These are phyloP conservation scores for Hibiscus mutabilis DNA, from an alignment of 345 rosid genomes.

Conservation along the genomic window DNA sequence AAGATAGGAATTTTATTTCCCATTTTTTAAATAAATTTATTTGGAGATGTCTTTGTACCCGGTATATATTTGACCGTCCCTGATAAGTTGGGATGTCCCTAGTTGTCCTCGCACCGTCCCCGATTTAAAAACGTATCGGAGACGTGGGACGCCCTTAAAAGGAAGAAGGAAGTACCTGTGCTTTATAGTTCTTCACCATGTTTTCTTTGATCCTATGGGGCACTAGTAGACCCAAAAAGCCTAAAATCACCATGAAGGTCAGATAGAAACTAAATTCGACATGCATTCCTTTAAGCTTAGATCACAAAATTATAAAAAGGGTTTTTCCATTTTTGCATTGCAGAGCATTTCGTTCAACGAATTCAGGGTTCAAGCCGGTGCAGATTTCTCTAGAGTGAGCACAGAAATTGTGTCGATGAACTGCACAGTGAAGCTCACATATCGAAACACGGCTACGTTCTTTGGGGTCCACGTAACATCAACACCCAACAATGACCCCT, in stretches of 20 bases:
- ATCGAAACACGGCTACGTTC: constrained; percentile 52
- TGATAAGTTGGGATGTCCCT: no score
- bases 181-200: no score
- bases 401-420: constrained; percentile 64
- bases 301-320: background rate
- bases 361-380: constrained; percentile 59
- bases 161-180: no score
- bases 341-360: constrained; percentile 49
- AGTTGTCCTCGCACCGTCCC: no score
- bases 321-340: background rate
- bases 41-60: no score
- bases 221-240: constrained; percentile 59
- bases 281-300: background rate
- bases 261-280: background rate
- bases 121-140: no score
- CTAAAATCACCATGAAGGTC: constrained; percentile 58
- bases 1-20: no score
- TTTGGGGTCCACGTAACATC: constrained; percentile 62
- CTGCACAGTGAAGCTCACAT: constrained; percentile 48
- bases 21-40: no score
- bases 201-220: constrained; percentile 69
- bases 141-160: no score
- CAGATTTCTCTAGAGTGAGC: constrained; percentile 55
- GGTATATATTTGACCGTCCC: no score
- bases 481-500: constrained; percentile 26